Evolutionary conservation across 2,329 filamentous ascomycete species (phyloP).

Genomic region (Talaromyces verruculosus): DNA sequence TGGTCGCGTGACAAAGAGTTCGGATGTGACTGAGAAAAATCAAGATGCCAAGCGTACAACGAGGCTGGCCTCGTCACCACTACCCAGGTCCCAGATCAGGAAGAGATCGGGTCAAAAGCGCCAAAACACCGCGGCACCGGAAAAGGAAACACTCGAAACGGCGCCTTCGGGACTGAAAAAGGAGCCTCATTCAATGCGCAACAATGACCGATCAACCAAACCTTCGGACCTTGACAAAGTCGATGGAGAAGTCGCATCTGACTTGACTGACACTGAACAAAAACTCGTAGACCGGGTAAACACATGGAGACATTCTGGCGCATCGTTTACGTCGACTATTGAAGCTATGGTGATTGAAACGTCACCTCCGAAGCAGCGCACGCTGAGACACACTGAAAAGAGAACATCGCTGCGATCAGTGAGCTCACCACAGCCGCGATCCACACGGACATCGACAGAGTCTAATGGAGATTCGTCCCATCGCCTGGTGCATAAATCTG

Average conservation of each 20-base stretch:
- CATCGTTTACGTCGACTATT: constrained; percentile 56
- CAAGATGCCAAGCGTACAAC: constrained; percentile 6
- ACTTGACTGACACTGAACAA: constrained; percentile 35
- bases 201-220: not conserved
- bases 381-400: constrained; percentile 56
- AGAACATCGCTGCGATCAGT: constrained; percentile 53
- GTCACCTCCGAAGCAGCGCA: constrained; percentile 46
- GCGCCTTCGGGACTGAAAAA: not conserved
- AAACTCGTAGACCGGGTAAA: constrained; percentile 32
- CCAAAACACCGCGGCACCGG: not conserved
- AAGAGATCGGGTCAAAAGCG: not conserved
- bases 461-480: constrained; percentile 48
- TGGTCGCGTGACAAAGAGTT: not conserved
- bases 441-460: constrained; percentile 47
- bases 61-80: constrained; percentile 6
- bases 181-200: not conserved
- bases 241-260: constrained; percentile 53
- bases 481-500: constrained; percentile 53
- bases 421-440: constrained; percentile 46
- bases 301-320: constrained; percentile 48
- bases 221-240: constrained; percentile 43
- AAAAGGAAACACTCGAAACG: not conserved
- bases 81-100: constrained; percentile 2
- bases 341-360: constrained; percentile 57
- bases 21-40: constrained; percentile 24